phyloP scores from a whole-genome alignment of 2,329 filamentous ascomycete genomes.

The Chalaropsis thielavioides region DNA sequence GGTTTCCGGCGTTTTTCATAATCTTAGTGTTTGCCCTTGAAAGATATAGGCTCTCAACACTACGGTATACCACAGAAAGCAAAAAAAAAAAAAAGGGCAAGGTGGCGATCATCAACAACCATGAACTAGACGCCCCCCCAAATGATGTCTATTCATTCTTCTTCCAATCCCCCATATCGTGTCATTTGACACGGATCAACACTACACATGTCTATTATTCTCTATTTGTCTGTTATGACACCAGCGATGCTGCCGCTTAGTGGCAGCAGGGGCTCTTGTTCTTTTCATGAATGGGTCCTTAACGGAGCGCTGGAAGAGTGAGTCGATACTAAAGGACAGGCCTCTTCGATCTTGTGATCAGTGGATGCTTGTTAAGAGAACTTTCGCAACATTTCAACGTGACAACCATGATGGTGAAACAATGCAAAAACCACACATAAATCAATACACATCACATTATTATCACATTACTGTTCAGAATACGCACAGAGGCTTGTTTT shows the following conservation, averaged over 20 bases:
- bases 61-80: neutral
- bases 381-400: slow-evolving; percentile 25
- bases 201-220: neutral
- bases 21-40: slow-evolving; percentile 6
- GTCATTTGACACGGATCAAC: neutral
- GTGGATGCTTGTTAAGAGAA: slow-evolving; percentile 32
- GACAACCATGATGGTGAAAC: neutral
- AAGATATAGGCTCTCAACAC: neutral
- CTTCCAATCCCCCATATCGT: neutral
- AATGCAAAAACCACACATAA: neutral
- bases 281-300: slow-evolving; percentile 45
- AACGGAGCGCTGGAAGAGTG: slow-evolving; percentile 60
- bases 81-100: neutral
- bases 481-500: no score
- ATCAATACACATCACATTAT: no score
- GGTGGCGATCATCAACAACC: neutral
- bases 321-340: slow-evolving; percentile 16
- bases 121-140: neutral
- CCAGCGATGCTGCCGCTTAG: slow-evolving; percentile 51
- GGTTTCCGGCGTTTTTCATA: neutral
- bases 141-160: neutral
- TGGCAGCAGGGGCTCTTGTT: slow-evolving; percentile 43
- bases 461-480: no score
- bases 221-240: slow-evolving; percentile 20
- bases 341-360: slow-evolving; percentile 21